phyloP scores from a whole-genome alignment of 306 rosid species.

The Cicer cuneatum region DNA sequence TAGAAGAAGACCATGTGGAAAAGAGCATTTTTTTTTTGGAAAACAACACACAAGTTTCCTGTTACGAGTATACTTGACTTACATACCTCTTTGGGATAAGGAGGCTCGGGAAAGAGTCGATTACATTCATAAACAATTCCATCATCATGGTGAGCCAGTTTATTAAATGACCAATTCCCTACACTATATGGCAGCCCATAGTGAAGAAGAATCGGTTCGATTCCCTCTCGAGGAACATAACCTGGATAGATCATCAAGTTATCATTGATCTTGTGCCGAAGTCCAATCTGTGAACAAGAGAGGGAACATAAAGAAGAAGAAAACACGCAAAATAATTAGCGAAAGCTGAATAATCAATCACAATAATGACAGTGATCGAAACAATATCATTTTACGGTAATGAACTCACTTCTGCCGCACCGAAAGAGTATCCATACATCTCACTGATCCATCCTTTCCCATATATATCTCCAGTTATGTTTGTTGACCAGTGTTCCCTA shows the following conservation, averaged over 20 bases:
- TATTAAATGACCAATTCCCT: conserved; percentile 94
- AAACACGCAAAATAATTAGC: conserved; percentile 35
- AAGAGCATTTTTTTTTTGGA: conserved; percentile 4
- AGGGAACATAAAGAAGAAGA: conserved; percentile 12
- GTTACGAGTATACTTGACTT: conserved; percentile 26
- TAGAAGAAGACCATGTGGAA: background rate
- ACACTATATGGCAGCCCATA: conserved; percentile 85
- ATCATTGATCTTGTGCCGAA: conserved; percentile 95
- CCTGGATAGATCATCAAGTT: conserved; percentile 98
- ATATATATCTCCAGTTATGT: conserved; percentile 92
- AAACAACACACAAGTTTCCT: conserved; percentile 15
- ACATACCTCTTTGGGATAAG: conserved; percentile 90
- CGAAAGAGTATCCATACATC: conserved; percentile 99
- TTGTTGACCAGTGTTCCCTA: conserved; percentile 89
- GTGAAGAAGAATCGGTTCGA: conserved; percentile 94
- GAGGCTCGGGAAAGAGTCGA: conserved; percentile 91
- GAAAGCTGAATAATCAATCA: conserved; percentile 29
- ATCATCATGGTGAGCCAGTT: conserved; percentile 83
- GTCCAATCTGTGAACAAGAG: conserved; percentile 71
- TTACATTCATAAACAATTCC: conserved; percentile 79
- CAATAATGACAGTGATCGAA: conserved; percentile 17
- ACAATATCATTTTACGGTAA: conserved; percentile 9
- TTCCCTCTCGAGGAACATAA: conserved; percentile 75
- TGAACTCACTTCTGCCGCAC: conserved; percentile 90
- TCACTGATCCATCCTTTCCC: conserved; percentile 97